Conservation (phyloP, 1,139 yeast species). For the Magnusiomyces magnusii region DNA sequence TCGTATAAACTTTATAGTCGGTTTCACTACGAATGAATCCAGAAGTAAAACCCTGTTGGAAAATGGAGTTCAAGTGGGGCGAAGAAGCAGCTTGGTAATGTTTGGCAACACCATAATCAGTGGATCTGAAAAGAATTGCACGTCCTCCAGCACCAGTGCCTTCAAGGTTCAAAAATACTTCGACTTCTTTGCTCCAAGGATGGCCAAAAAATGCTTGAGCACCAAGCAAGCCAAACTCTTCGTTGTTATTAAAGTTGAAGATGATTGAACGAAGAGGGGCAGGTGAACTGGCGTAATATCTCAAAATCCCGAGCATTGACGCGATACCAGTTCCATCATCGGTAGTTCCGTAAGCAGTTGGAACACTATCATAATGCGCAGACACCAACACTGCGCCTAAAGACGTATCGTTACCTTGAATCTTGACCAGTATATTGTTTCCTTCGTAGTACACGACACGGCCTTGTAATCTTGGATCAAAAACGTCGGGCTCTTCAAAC, state of each 20-base stretch:
- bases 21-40: conserved; percentile 75
- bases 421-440: conserved; percentile 63
- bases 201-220: conserved; percentile 69
- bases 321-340: conserved; percentile 96
- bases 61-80: conserved; percentile 76
- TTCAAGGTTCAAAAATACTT: conserved; percentile 72
- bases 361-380: conserved; percentile 88
- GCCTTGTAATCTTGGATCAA: conserved; percentile 37
- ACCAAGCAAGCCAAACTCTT: conserved; percentile 84
- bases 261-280: conserved; percentile 66
- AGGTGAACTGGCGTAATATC: conserved; percentile 39
- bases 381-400: conserved; percentile 66
- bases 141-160: conserved; percentile 97
- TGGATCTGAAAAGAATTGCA: conserved; percentile 73
- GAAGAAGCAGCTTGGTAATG: conserved; percentile 40
- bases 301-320: conserved; percentile 62
- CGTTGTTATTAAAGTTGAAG: conserved; percentile 83
- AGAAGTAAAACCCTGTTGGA: conserved; percentile 74
- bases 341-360: conserved; percentile 80
- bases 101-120: conserved; percentile 67
- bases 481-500: conserved; percentile 43
- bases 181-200: conserved; percentile 60
- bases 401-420: conserved; percentile 51
- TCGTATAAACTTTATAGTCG: conserved; percentile 66
- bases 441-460: conserved; percentile 67